Conservation (phyloP, 208 protist species). For the Acanthamoeba triangularis region DNA sequence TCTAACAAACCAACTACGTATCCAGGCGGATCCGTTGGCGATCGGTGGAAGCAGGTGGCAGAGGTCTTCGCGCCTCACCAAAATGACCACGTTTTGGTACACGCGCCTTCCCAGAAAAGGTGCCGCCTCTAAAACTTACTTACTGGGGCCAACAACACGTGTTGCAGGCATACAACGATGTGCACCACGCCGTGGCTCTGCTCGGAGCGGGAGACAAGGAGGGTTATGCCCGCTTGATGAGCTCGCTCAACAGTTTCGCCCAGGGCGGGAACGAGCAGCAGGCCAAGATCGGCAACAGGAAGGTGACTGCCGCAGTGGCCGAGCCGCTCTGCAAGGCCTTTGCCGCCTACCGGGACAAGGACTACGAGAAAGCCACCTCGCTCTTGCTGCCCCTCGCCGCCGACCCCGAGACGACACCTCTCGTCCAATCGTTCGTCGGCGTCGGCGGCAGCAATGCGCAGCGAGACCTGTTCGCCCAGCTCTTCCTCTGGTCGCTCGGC, state of each 20-base stretch:
- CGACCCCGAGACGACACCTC: neutral
- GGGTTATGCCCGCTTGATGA: neutral
- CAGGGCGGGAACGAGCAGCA: neutral
- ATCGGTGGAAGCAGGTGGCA: neutral
- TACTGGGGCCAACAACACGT: too few relatives aligned
- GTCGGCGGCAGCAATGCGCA: conserved; percentile 51
- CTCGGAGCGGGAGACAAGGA: neutral
- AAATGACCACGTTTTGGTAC: conserved; percentile 24
- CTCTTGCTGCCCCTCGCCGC: neutral
- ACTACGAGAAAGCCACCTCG: neutral
- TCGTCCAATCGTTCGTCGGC: neutral
- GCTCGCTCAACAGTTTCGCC: neutral
- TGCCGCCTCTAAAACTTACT: neutral
- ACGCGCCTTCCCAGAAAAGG: neutral
- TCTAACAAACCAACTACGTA: neutral
- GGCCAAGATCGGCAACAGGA: conserved; percentile 7
- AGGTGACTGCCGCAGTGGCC: neutral
- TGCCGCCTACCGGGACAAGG: neutral
- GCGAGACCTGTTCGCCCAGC: conserved; percentile 38
- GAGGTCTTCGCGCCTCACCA: neutral
- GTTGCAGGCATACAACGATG: conserved; percentile 19
- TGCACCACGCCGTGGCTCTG: conserved; percentile 4
- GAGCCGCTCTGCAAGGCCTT: conserved; percentile 12
- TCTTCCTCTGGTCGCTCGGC: conserved; percentile 44
- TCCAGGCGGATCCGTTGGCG: neutral